Percentiles rank a stretch among this genome's conserved stretches.
These are phyloP conservation scores for Fallopia convolvulus DNA, from an alignment of 148 eudicot genomes.

Conservation along the genomic window DNA sequence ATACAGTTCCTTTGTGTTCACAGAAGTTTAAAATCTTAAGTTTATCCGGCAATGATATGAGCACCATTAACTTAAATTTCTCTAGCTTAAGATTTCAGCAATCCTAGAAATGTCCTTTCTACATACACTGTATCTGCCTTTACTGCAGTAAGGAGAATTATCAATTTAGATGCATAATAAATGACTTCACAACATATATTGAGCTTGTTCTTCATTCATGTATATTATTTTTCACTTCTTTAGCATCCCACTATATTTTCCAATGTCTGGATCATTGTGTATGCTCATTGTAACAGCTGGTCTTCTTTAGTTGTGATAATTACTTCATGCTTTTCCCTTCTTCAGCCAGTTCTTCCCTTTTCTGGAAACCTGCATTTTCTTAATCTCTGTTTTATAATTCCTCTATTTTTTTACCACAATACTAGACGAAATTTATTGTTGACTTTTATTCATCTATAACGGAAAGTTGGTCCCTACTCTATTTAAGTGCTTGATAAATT, in stretches of 20 bases:
- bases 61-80: neutral
- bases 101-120: neutral
- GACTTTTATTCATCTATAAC: neutral
- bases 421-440: neutral
- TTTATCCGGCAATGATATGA: neutral
- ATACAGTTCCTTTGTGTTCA: neutral
- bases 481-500: too few species aligned
- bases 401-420: neutral
- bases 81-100: neutral
- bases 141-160: neutral
- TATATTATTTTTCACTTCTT: neutral
- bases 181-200: neutral
- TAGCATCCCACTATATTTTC: neutral
- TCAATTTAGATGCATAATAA: neutral
- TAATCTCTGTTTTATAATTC: neutral
- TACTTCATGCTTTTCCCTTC: neutral
- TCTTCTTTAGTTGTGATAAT: neutral
- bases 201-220: neutral
- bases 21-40: neutral
- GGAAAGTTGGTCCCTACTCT: neutral
- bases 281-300: neutral
- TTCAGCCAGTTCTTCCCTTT: neutral
- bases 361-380: neutral
- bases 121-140: neutral
- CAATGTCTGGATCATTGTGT: neutral